phyloP scores from a whole-genome alignment of 1,284 basidiomycete genomes.

The Puccinia hordei region DNA sequence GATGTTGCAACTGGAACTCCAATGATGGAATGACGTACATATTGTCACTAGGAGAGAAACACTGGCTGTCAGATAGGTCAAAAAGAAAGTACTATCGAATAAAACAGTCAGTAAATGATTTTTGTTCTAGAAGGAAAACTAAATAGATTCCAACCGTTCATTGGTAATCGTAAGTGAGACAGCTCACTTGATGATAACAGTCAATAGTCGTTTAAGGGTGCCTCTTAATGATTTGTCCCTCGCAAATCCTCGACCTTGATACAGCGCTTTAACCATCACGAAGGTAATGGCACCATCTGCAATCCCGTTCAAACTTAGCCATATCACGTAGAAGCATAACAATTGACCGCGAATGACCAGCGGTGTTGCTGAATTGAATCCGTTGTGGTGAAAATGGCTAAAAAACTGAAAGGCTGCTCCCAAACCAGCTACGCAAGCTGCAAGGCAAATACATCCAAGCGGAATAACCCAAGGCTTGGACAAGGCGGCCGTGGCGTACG shows the following conservation, averaged over 20 bases:
- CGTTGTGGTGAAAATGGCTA: background rate
- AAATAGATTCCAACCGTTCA: background rate
- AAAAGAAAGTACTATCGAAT: background rate
- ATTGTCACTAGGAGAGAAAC: constrained; percentile 16
- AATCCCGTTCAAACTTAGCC: constrained; percentile 7
- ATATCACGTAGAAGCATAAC: background rate
- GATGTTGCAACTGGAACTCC: background rate
- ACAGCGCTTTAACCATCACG: background rate
- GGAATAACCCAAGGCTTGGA: background rate
- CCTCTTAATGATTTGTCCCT: background rate
- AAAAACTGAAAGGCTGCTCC: background rate
- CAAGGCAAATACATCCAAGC: background rate
- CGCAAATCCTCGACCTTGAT: background rate
- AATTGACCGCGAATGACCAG: background rate
- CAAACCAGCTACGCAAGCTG: constrained; percentile 5
- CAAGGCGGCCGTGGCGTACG: constrained; percentile 4
- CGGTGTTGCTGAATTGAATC: background rate
- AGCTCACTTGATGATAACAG: constrained; percentile 8
- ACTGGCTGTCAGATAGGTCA: background rate
- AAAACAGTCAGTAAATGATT: background rate
- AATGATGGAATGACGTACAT: background rate
- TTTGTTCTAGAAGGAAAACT: background rate
- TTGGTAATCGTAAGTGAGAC: background rate
- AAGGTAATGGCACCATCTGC: constrained; percentile 14
- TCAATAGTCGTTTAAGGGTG: background rate